phyloP scores from a whole-genome alignment of 2,329 filamentous ascomycete species.

The Furcasterigmium furcatum region DNA sequence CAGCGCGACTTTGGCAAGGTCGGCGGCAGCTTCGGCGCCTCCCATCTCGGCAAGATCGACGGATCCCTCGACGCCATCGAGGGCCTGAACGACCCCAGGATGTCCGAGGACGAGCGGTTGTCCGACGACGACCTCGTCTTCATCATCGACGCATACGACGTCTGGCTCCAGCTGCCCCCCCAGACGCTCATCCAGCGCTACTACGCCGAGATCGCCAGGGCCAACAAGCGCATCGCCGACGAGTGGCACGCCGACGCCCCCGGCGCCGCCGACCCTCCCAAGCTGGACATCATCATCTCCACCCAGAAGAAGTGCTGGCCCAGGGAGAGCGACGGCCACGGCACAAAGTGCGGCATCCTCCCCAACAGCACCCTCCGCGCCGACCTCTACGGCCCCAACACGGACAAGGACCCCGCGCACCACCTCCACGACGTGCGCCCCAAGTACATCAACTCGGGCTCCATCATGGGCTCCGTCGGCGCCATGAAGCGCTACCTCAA shows the following conservation, averaged over 20 bases:
- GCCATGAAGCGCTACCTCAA: constrained; percentile 20
- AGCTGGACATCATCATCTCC: constrained; percentile 18
- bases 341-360: constrained; percentile 18
- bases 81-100: constrained; percentile 4
- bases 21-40: constrained; percentile 15
- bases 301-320: constrained; percentile 19
- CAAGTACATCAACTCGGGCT: constrained; percentile 24
- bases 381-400: constrained; percentile 18
- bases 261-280: constrained; percentile 15
- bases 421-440: constrained; percentile 17
- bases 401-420: constrained; percentile 10
- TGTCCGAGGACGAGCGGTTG: constrained; percentile 8
- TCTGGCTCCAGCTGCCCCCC: constrained; percentile 35
- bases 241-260: constrained; percentile 16
- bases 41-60: constrained; percentile 22
- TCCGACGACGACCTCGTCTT: constrained; percentile 26
- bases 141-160: constrained; percentile 31
- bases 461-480: constrained; percentile 22
- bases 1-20: constrained; percentile 12
- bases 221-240: constrained; percentile 21
- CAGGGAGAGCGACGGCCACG: constrained; percentile 8
- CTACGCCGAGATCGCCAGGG: constrained; percentile 27
- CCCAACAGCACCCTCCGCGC: constrained; percentile 16
- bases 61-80: constrained; percentile 21
- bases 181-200: constrained; percentile 29